These are phyloP conservation scores for Ramalina peruviana DNA, from an alignment of 495 filamentous ascomycete genomes.

Conservation along the genomic window DNA sequence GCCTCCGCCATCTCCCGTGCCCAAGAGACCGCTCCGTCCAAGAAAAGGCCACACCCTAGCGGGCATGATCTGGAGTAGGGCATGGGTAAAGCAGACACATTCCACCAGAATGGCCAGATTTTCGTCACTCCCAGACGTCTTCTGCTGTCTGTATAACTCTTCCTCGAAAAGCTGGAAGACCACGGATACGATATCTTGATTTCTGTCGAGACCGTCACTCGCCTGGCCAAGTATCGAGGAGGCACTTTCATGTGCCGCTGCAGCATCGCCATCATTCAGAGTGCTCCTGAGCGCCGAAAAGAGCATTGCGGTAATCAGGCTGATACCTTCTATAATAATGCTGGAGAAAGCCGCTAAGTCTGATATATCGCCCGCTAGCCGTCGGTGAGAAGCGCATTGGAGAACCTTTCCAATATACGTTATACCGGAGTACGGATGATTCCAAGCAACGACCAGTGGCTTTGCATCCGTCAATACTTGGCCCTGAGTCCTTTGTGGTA, in stretches of 20 bases:
- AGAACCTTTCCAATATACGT: conserved; percentile 65
- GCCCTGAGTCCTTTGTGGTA: conserved; percentile 51
- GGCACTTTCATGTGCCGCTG: conserved; percentile 20
- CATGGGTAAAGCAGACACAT: conserved; percentile 66
- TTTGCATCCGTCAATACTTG: conserved; percentile 53
- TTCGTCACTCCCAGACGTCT: conserved; percentile 36
- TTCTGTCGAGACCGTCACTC: conserved; percentile 56
- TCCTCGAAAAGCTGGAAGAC: conserved; percentile 75
- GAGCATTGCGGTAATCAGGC: conserved; percentile 42
- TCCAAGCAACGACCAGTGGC: conserved; percentile 52
- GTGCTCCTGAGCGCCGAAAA: conserved; percentile 25
- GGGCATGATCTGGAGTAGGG: conserved; percentile 55
- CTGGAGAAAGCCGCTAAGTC: conserved; percentile 27
- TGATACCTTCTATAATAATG: conserved; percentile 47
- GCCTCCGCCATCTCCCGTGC: conserved; percentile 55
- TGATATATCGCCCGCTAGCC: conserved; percentile 24
- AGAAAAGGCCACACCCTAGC: conserved; percentile 82
- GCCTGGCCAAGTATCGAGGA: conserved; percentile 51
- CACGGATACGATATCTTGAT: conserved; percentile 66
- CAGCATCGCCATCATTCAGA: conserved; percentile 11
- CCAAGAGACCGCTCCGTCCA: conserved; percentile 61
- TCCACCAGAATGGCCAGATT: conserved; percentile 49
- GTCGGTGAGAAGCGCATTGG: conserved; percentile 31
- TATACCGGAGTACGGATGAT: conserved; percentile 62
- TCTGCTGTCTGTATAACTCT: conserved; percentile 28